A percentile compares a stretch with the other conserved stretches of the same genome.
These are phyloP conservation scores for Odonthalia washingtoniensis DNA, from an alignment of 31 red algal genomes.

Conservation along the genomic window DNA sequence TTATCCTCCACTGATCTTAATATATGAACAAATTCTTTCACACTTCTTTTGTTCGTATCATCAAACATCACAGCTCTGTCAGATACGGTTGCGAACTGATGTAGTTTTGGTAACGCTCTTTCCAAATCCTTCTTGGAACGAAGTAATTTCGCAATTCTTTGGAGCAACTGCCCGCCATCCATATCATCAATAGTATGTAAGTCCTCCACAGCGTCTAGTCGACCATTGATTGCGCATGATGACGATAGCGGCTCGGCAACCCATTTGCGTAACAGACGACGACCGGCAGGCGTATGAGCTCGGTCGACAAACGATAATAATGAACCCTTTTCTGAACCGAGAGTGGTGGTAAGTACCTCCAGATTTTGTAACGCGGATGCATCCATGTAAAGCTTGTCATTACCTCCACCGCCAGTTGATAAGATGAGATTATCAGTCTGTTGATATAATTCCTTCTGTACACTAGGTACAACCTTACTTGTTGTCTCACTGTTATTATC, in stretches of 20 bases:
- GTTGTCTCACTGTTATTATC: no score
- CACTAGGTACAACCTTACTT: no score
- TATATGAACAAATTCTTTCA: conserved; percentile 82
- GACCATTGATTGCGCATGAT: conserved; percentile 67
- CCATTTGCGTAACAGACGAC: conserved; percentile 87
- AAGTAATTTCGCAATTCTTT: conserved; percentile 40
- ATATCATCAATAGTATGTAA: conserved; percentile 61
- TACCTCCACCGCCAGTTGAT: no score
- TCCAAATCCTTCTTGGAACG: conserved; percentile 83
- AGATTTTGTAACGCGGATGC: conserved; percentile 83
- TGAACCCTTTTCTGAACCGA: conserved; percentile 59
- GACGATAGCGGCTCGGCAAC: conserved; percentile 75
- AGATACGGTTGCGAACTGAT: conserved; percentile 67
- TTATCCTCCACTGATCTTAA: conserved; percentile 69
- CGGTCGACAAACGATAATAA: conserved; percentile 86
- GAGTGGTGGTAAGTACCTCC: conserved; percentile 65
- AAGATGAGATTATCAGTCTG: not conserved
- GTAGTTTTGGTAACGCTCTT: conserved; percentile 76
- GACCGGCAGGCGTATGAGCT: conserved; percentile 73
- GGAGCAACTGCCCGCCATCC: conserved; percentile 32
- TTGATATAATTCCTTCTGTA: no score
- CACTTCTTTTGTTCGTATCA: conserved; percentile 85
- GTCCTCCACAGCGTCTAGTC: conserved; percentile 85
- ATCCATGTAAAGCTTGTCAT: conserved; percentile 68
- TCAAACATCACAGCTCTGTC: conserved; percentile 93